Evolutionary conservation across 2,329 filamentous ascomycete species (phyloP), one percentile per base, ranked within the genome.

Genomic region (Verticillium klebahnii): DNA sequence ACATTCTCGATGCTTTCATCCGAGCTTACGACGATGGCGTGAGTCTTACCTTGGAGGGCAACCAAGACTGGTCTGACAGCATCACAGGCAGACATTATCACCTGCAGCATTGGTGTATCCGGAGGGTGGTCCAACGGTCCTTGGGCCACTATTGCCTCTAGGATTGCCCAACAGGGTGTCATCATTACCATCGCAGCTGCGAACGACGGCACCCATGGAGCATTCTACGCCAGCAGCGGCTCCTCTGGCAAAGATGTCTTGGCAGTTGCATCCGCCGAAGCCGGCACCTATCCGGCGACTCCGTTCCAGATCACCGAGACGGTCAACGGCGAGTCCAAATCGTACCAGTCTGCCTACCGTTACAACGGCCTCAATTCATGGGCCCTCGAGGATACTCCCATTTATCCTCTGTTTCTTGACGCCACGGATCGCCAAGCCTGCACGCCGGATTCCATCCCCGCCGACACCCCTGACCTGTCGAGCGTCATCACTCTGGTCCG

Each of bases 401-500:
- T 58, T 31, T 8, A 40, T 29, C 36, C 56, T 6, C n/a, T 58
- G 17, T 29, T 25, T 12, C 56, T 58, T 23, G 36, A 58, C 25
- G 23, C 56, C 56, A 45, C 36, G 5, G 14, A 34, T 6, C 7
- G 17, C 9, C 54, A 56, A 19, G 54, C 25, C 5, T 56, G 54
- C 29, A 15, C 23, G 12, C 25, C 54, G 5, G 69, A 14, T 9
- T 45, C 17, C 14, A 45, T 77, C 12, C 74, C 76, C 4, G 70
- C 72, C 23, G 66, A 70, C 39, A 75, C 73, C 2, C 75, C 75
- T 1, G 72, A 78, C 65, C 69, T 82, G 6, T 73, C 74, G 9
- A 67, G 69, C 7, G 71, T 73, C 23, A 71, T 82, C 32, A 75
- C 77, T 7, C 70, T 81, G 5, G 72, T 81, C 39, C 75, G 74